Evolutionary conservation across 1,284 basidiomycete species (phyloP).

Genomic region (Mixia osmundae): DNA sequence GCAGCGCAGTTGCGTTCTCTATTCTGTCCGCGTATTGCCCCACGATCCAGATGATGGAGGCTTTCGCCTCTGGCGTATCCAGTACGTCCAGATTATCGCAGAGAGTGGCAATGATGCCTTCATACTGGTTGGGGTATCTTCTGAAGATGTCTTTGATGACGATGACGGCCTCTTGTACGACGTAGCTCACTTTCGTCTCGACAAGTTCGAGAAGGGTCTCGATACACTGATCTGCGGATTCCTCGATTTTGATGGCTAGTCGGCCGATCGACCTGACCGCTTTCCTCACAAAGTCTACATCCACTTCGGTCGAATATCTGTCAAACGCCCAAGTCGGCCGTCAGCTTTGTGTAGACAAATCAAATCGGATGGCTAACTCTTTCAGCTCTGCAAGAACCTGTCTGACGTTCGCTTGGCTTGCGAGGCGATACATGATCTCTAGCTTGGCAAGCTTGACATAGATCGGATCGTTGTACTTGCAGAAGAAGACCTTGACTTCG

Average conservation of each 20-base stretch:
- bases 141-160: constrained; percentile 98
- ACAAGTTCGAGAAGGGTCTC: constrained; percentile 63
- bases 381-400: constrained; percentile 83
- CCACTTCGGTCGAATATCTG: constrained; percentile 93
- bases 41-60: constrained; percentile 94
- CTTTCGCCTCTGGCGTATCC: constrained; percentile 89
- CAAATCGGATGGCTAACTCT: constrained; percentile 44
- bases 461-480: constrained; percentile 98
- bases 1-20: constrained; percentile 80
- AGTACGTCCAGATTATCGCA: constrained; percentile 78
- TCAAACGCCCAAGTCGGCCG: background rate
- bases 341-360: background rate
- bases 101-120: constrained; percentile 74
- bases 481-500: constrained; percentile 97
- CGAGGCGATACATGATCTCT: constrained; percentile 93
- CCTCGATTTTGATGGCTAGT: constrained; percentile 85
- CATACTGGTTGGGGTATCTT: constrained; percentile 87
- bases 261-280: constrained; percentile 90
- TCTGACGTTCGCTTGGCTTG: constrained; percentile 66
- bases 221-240: constrained; percentile 73
- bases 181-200: constrained; percentile 83
- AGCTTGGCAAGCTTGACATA: constrained; percentile 97
- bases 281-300: constrained; percentile 93
- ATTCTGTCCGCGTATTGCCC: constrained; percentile 93
- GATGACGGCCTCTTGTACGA: constrained; percentile 90